phyloP scores from a whole-genome alignment of 257 asterid genomes.

The Rhazya stricta region DNA sequence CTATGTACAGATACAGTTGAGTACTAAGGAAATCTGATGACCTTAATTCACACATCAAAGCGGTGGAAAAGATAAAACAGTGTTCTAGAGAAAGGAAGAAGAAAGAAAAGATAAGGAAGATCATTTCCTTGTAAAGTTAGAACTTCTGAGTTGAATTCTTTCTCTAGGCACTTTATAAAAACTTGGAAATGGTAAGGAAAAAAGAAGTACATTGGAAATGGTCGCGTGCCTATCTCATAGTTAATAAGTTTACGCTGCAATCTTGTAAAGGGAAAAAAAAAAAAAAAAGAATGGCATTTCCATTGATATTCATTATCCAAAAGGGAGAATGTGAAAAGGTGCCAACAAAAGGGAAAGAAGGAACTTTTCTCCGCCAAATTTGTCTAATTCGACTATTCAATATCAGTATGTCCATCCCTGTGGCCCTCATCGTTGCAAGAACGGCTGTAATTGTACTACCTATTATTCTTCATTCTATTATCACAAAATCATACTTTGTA shows the following conservation, averaged over 20 bases:
- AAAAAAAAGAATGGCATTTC: neutral
- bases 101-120: neutral
- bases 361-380: neutral
- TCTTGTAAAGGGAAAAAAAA: neutral
- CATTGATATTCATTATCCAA: neutral
- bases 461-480: no score
- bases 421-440: neutral
- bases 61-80: neutral
- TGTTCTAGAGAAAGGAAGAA: neutral
- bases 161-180: neutral
- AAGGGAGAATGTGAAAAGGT: neutral
- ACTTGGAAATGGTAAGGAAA: neutral
- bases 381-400: neutral
- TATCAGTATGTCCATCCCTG: neutral
- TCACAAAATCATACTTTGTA: no score
- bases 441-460: neutral
- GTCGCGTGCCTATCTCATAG: neutral
- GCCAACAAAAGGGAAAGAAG: neutral
- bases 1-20: neutral
- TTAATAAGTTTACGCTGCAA: no score
- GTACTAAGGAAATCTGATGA: neutral
- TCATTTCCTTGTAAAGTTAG: constrained; percentile 5
- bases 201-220: no score
- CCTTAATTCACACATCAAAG: neutral
- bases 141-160: neutral